These are phyloP conservation scores for Oleoguttula mirabilis DNA, from an alignment of 495 filamentous ascomycete species.

Conservation along the genomic window DNA sequence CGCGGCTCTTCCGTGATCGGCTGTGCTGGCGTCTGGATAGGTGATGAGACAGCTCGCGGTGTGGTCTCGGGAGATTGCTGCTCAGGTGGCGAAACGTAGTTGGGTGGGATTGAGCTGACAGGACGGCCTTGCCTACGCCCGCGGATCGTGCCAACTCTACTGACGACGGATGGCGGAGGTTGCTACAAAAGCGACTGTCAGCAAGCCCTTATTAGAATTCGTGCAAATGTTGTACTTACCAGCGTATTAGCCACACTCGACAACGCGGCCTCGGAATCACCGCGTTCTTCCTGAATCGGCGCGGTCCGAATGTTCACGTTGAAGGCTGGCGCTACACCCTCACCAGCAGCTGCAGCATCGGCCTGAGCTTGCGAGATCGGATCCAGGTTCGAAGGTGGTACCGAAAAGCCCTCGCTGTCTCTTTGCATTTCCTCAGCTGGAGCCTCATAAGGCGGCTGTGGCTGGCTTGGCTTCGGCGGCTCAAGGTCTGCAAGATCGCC, in stretches of 20 bases:
- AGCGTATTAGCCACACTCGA: slow-evolving; percentile 86
- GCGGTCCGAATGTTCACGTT: slow-evolving; percentile 88
- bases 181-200: slow-evolving; percentile 38
- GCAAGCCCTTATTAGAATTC: neutral
- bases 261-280: slow-evolving; percentile 74
- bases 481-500: slow-evolving; percentile 18
- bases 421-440: slow-evolving; percentile 29
- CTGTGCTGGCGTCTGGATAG: neutral
- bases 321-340: slow-evolving; percentile 55
- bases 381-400: slow-evolving; percentile 56
- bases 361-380: slow-evolving; percentile 73
- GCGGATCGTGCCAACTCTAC: slow-evolving; percentile 65
- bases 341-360: slow-evolving; percentile 51
- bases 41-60: neutral
- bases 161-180: slow-evolving; percentile 37
- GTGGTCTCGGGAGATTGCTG: neutral
- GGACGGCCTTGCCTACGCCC: slow-evolving; percentile 76
- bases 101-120: slow-evolving; percentile 24
- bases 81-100: slow-evolving; percentile 59
- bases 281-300: slow-evolving; percentile 86
- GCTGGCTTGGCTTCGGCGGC: slow-evolving; percentile 13
- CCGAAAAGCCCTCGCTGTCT: slow-evolving; percentile 56
- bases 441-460: neutral
- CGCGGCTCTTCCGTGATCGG: too few relatives aligned
- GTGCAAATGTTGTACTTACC: slow-evolving; percentile 32